phyloP scores from a whole-genome alignment of 2,329 filamentous ascomycete species.

The Arthrobotrys pseudoclavata region DNA sequence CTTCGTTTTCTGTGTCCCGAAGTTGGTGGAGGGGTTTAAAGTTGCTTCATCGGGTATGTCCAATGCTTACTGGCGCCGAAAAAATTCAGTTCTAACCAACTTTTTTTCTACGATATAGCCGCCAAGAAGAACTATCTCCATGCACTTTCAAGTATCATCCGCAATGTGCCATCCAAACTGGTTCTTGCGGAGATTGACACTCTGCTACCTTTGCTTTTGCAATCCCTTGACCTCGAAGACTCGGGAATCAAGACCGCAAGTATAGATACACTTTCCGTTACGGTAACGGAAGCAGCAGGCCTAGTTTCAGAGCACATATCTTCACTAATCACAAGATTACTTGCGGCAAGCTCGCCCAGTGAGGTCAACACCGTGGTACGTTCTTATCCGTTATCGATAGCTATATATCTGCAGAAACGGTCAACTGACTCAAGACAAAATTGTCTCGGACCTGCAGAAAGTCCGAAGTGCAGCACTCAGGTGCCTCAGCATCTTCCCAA shows the following conservation, averaged over 20 bases:
- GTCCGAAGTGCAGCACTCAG: conserved; percentile 69
- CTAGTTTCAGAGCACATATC: conserved; percentile 65
- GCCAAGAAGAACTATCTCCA: conserved; percentile 74
- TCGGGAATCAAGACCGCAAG: conserved; percentile 73
- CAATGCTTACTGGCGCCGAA: not conserved
- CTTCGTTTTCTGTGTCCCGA: conserved; percentile 74
- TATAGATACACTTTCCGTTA: conserved; percentile 72
- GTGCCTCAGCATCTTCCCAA: conserved; percentile 69
- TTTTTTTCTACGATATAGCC: conserved; percentile 22
- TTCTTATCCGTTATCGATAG: conserved; percentile 23
- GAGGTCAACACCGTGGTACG: conserved; percentile 52
- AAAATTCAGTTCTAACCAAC: not conserved
- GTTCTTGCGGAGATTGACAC: conserved; percentile 73
- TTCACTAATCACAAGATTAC: conserved; percentile 62
- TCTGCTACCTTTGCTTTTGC: conserved; percentile 74
- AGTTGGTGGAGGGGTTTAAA: conserved; percentile 68
- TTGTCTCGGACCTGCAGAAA: conserved; percentile 57
- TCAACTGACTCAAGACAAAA: conserved; percentile 16
- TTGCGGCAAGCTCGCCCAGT: conserved; percentile 59
- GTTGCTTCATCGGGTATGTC: conserved; percentile 65
- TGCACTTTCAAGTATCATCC: conserved; percentile 74
- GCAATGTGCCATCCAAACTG: conserved; percentile 73
- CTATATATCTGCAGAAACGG: not conserved
- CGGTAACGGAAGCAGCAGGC: conserved; percentile 73
- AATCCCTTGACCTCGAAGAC: conserved; percentile 72